Base-by-base conservation (phyloP, 306 rosid genomes). In the Prunus campanulata region DNA sequence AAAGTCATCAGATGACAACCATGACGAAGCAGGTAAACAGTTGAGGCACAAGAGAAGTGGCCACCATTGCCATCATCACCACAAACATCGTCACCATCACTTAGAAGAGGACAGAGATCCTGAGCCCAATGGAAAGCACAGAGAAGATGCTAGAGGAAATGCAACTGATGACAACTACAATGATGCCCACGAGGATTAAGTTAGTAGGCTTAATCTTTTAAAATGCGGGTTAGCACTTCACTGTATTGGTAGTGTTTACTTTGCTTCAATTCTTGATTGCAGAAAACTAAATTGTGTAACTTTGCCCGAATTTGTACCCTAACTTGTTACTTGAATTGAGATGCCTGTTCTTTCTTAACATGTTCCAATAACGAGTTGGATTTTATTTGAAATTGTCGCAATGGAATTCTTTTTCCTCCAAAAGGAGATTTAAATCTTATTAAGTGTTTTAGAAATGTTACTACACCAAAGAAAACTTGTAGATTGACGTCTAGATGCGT, bases 1-100 rank as follows among this genome's bases (percentile, higher is more conserved):
- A 47, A 89, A 79, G 80, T 85, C 88, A 3, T 86, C 89, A 19
- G 95, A 91, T 70, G 93, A 83, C 72, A 77, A 74, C 72, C 78
- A 63, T 39, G 88, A 88, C 47, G 87, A 87, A 24, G 84, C 79
- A 54, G 77, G 66, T 49, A 80, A 68, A 75, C 77, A 62, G 75
- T 69, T 75, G 18, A 50, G 68, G 63, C 89, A 78, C 63, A 87
- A 79, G 78, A 83, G 62, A 76, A 35, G 73, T 74, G 79, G 80
- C 54, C 88, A 68, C 32, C 85, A 77, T 4, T 85, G 65, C 74
- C 85, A n/a, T 14, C 81, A 73, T 56, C 88, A 44, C 27, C 91
- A 62, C 68, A 77, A 79, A 29, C 88, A 76, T 25, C 56, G 70
- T 63, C 66, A n/a, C 63, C 84, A 70, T 71, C 79, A 59, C 75